These are phyloP conservation scores for Taxillus chinensis DNA, from an alignment of 164 flowering plant genomes.

Conservation along the genomic window DNA sequence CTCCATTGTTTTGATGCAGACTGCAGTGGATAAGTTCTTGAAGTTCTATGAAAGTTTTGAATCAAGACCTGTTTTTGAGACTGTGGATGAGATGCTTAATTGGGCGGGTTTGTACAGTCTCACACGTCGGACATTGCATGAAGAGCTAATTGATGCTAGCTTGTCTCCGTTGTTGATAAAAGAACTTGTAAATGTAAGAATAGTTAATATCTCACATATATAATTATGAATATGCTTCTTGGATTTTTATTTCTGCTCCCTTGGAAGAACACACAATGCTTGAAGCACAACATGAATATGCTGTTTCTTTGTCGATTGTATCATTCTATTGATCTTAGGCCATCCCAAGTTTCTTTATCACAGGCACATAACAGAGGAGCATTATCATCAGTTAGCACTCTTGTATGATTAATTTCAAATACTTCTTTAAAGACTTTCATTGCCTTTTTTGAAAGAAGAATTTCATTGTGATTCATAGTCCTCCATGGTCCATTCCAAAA, in stretches of 20 bases:
- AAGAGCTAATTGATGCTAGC: conserved; percentile 47
- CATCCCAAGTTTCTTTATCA: too few relatives aligned
- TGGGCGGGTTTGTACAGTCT: conserved; percentile 75
- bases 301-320: too few relatives aligned
- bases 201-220: background rate
- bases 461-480: too few relatives aligned
- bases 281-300: too few relatives aligned
- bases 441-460: too few relatives aligned
- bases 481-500: too few relatives aligned
- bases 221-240: background rate
- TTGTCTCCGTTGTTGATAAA: conserved; percentile 51
- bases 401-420: too few relatives aligned
- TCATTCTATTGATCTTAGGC: too few relatives aligned
- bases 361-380: too few relatives aligned
- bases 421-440: too few relatives aligned
- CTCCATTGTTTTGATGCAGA: conserved; percentile 21
- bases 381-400: too few relatives aligned
- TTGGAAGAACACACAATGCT: too few relatives aligned
- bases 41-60: conserved; percentile 52
- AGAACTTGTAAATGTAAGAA: conserved; percentile 80
- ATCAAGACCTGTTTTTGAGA: conserved; percentile 63
- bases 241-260: background rate
- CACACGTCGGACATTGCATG: conserved; percentile 47
- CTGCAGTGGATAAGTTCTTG: conserved; percentile 40
- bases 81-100: conserved; percentile 81